Conservation (phyloP, 257 asterid species). For the Solanum gracilifrons region DNA sequence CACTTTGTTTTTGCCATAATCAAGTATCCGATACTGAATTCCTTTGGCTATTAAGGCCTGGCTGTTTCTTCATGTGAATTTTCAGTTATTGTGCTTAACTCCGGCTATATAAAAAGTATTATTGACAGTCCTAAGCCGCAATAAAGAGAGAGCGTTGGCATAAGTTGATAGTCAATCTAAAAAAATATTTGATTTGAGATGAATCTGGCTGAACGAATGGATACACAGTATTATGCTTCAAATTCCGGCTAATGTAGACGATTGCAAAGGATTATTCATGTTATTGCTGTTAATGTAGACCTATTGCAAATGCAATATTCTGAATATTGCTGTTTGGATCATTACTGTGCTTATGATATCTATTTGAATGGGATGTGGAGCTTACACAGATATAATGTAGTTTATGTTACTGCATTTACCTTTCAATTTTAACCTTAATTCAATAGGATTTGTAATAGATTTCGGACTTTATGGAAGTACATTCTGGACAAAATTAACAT, state of each 20-base stretch:
- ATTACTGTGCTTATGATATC: neutral
- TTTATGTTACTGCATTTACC: neutral
- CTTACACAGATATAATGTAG: neutral
- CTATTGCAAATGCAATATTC: neutral
- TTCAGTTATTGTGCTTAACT: neutral
- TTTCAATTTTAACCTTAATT: neutral
- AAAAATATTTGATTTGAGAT: neutral
- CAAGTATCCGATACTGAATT: neutral
- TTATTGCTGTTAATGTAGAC: neutral
- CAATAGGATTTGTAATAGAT: neutral
- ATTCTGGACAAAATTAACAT: neutral
- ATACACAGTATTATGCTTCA: neutral
- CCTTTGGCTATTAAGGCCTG: neutral
- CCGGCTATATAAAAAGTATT: neutral
- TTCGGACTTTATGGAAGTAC: neutral
- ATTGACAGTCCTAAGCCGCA: neutral
- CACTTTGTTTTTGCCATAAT: neutral
- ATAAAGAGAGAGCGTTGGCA: neutral
- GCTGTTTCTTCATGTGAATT: neutral
- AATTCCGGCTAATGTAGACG: neutral
- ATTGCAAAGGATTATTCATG: neutral
- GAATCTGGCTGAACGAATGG: neutral
- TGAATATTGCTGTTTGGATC: neutral
- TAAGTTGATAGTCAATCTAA: neutral
- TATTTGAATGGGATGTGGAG: neutral